Conservation (phyloP, 2,329 filamentous ascomycete genomes). For the Fusarium sp. region DNA sequence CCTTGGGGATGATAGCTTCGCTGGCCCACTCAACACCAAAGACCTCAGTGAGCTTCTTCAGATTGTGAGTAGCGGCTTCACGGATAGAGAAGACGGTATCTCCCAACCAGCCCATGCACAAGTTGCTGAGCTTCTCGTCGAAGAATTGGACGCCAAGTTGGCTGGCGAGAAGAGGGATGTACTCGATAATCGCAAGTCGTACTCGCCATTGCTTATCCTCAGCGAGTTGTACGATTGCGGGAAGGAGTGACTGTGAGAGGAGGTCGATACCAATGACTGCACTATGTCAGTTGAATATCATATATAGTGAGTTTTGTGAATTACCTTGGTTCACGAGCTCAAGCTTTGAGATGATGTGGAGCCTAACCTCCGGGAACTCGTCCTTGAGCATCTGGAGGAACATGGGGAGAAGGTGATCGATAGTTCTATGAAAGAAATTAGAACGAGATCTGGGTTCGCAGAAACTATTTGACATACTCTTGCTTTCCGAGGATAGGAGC, state of each 20-base stretch:
- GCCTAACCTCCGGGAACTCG: slow-evolving; percentile 95
- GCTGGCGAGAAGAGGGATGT: slow-evolving; percentile 94
- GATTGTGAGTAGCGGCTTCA: slow-evolving; percentile 95
- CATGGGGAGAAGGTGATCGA: slow-evolving; percentile 96
- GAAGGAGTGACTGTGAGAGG: slow-evolving; percentile 94
- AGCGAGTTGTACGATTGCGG: slow-evolving; percentile 95
- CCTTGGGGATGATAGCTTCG: slow-evolving; percentile 97
- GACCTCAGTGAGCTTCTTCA: slow-evolving; percentile 98
- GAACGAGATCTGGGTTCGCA: neutral
- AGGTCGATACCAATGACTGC: slow-evolving; percentile 97
- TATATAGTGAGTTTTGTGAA: slow-evolving; percentile 25
- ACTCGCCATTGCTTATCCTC: slow-evolving; percentile 99
- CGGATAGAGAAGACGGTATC: slow-evolving; percentile 99
- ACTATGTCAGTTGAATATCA: slow-evolving; percentile 37
- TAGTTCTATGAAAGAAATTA: slow-evolving; percentile 73
- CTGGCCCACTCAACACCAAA: slow-evolving; percentile 98
- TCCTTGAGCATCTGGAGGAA: slow-evolving; percentile 99
- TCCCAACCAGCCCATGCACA: slow-evolving; percentile 99
- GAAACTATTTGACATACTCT: slow-evolving; percentile 72
- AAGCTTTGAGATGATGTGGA: slow-evolving; percentile 99
- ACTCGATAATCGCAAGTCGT: slow-evolving; percentile 97
- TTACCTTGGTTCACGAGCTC: slow-evolving; percentile 96
- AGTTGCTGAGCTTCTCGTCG: slow-evolving; percentile 92
- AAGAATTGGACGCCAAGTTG: slow-evolving; percentile 98
- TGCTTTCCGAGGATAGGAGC: slow-evolving; percentile 98